phyloP scores from a whole-genome alignment of 2,329 filamentous ascomycete genomes.

The Rasamsonia emersonii region DNA sequence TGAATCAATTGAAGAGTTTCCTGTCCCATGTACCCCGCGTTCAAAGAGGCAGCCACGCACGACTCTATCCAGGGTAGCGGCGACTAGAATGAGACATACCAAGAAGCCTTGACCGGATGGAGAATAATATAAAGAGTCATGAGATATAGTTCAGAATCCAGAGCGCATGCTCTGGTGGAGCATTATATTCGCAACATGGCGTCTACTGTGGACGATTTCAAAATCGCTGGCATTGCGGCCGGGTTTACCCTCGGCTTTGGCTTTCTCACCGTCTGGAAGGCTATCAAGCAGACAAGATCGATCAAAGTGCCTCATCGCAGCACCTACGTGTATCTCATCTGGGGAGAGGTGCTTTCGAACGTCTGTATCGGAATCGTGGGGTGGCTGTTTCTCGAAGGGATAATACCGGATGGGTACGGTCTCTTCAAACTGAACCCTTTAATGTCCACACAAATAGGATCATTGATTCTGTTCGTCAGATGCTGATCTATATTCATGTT shows the following conservation, averaged over 20 bases:
- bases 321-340: constrained; percentile 42
- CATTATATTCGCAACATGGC: too few relatives aligned
- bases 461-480: constrained; percentile 2
- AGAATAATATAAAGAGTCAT: too few relatives aligned
- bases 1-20: too few relatives aligned
- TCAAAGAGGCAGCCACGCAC: too few relatives aligned
- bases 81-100: too few relatives aligned
- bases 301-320: constrained; percentile 25
- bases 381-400: constrained; percentile 24
- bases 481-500: not conserved
- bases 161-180: too few relatives aligned
- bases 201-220: constrained; percentile 14
- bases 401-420: constrained; percentile 25
- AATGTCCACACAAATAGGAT: too few relatives aligned
- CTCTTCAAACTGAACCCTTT: too few relatives aligned
- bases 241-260: constrained; percentile 37
- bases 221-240: constrained; percentile 25
- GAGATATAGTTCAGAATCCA: too few relatives aligned
- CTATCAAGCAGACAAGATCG: constrained; percentile 26
- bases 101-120: too few relatives aligned
- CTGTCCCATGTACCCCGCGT: too few relatives aligned
- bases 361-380: constrained; percentile 35
- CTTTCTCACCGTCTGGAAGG: constrained; percentile 32
- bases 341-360: constrained; percentile 38
- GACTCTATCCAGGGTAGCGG: too few relatives aligned